These are phyloP conservation scores for Aspergillus sergii DNA, from an alignment of 2,329 filamentous ascomycete genomes.

Conservation along the genomic window DNA sequence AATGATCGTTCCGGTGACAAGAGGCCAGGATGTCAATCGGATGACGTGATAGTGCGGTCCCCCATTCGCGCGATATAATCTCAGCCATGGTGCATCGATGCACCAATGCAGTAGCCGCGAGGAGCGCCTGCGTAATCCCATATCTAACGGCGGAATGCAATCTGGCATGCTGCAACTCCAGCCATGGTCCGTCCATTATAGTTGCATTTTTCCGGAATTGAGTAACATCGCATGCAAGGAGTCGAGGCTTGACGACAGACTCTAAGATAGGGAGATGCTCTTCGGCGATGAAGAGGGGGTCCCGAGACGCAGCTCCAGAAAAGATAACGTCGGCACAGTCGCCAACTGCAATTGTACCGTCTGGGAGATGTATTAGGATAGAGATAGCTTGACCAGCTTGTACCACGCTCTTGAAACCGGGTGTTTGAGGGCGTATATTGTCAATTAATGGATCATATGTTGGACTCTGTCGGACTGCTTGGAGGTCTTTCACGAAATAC, in stretches of 20 bases:
- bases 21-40: constrained; percentile 22
- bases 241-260: constrained; percentile 16
- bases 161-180: constrained; percentile 4
- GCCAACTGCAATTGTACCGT: constrained; percentile 15
- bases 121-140: constrained; percentile 19
- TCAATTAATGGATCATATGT: constrained; percentile 19
- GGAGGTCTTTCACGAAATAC: constrained; percentile 24
- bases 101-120: constrained; percentile 17
- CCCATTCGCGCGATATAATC: constrained; percentile 22
- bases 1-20: constrained; percentile 20
- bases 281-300: constrained; percentile 18
- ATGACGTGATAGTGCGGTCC: constrained; percentile 3
- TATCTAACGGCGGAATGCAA: constrained; percentile 21
- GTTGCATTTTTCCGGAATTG: background rate
- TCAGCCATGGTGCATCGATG: constrained; percentile 17
- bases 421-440: constrained; percentile 15
- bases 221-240: constrained; percentile 19
- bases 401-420: constrained; percentile 20
- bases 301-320: constrained; percentile 22
- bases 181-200: background rate
- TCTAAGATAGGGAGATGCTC: constrained; percentile 19
- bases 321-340: constrained; percentile 26
- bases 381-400: constrained; percentile 22
- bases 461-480: constrained; percentile 19
- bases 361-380: constrained; percentile 17